Percentiles rank a stretch among this genome's conserved stretches.
Evolutionary conservation across 2,329 filamentous ascomycete species (phyloP).

Genomic region (Aureobasidium sp.): DNA sequence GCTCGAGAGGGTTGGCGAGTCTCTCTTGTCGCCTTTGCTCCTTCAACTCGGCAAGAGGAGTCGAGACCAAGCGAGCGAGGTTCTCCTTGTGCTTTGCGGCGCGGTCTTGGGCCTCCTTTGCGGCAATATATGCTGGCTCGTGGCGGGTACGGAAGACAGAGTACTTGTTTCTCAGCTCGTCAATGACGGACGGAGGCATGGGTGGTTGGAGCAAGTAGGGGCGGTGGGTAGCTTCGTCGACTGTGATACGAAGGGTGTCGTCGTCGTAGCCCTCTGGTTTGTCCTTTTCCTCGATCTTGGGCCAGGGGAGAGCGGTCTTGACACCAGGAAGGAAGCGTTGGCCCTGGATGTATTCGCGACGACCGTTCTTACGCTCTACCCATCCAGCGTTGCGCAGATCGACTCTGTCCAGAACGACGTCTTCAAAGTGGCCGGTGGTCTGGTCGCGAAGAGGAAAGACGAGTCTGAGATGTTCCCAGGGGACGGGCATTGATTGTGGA

Average conservation of each 20-base stretch:
- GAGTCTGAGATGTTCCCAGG: slow-evolving; percentile 68
- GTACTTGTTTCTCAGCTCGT: slow-evolving; percentile 81
- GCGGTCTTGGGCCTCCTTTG: slow-evolving; percentile 51
- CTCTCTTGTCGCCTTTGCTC: slow-evolving; percentile 31
- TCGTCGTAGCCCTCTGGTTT: slow-evolving; percentile 47
- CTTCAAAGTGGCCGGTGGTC: slow-evolving; percentile 56
- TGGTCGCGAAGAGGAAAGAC: slow-evolving; percentile 68
- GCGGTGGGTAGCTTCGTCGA: slow-evolving; percentile 67
- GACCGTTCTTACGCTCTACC: slow-evolving; percentile 34
- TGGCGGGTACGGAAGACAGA: slow-evolving; percentile 75
- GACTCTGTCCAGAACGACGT: slow-evolving; percentile 71
- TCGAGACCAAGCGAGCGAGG: slow-evolving; percentile 36
- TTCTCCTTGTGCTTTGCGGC: slow-evolving; percentile 38
- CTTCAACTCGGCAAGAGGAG: slow-evolving; percentile 40
- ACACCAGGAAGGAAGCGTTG: slow-evolving; percentile 57
- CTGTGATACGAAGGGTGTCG: slow-evolving; percentile 71
- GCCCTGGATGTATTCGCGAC: slow-evolving; percentile 39
- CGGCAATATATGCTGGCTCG: slow-evolving; percentile 62
- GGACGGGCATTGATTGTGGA: slow-evolving; percentile 48
- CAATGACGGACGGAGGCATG: slow-evolving; percentile 69
- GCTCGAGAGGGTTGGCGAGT: slow-evolving; percentile 29
- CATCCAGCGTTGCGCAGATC: slow-evolving; percentile 30
- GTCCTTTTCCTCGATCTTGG: slow-evolving; percentile 42
- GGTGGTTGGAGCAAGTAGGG: slow-evolving; percentile 72
- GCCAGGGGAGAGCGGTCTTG: slow-evolving; percentile 71